Evolutionary conservation across 345 rosid genomes (phyloP).

Genomic region (Theobroma cacao): DNA sequence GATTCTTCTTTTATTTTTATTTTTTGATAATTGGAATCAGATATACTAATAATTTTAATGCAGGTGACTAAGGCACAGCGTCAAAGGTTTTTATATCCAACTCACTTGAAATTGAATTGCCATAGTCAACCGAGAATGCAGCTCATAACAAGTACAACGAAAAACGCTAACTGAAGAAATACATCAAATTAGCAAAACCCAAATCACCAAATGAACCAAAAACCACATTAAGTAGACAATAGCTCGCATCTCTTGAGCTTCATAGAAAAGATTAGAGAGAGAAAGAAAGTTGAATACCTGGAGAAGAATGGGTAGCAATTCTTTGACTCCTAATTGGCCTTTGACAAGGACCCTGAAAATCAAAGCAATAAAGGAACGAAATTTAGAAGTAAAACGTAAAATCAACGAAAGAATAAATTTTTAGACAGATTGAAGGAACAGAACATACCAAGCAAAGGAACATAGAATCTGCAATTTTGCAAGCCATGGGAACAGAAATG

Average conservation of each 20-base stretch:
- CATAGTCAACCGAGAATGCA: not conserved
- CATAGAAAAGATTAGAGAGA: not conserved
- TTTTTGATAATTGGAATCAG: not conserved
- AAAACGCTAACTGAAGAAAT: not conserved
- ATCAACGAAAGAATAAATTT: not conserved
- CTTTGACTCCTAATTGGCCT: slow-evolving; percentile 43
- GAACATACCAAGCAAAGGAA: slow-evolving; percentile 50
- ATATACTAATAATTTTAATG: not conserved
- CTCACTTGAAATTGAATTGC: not conserved
- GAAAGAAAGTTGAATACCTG: slow-evolving; percentile 37
- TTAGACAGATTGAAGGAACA: not conserved
- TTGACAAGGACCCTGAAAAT: slow-evolving; percentile 58
- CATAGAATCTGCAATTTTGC: slow-evolving; percentile 58
- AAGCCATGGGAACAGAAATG: slow-evolving; percentile 55
- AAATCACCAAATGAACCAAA: not conserved
- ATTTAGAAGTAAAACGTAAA: slow-evolving; percentile 11
- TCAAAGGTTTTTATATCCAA: too few species aligned
- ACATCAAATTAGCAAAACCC: slow-evolving; percentile 4
- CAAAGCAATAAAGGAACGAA: slow-evolving; percentile 17
- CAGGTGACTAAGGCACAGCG: not conserved
- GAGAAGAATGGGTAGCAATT: slow-evolving; percentile 45
- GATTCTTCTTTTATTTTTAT: not conserved
- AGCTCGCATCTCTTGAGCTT: not conserved
- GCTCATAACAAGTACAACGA: not conserved
- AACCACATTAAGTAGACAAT: not conserved